phyloP scores from a whole-genome alignment of 495 filamentous ascomycete genomes.

The Haplographium delicatum region DNA sequence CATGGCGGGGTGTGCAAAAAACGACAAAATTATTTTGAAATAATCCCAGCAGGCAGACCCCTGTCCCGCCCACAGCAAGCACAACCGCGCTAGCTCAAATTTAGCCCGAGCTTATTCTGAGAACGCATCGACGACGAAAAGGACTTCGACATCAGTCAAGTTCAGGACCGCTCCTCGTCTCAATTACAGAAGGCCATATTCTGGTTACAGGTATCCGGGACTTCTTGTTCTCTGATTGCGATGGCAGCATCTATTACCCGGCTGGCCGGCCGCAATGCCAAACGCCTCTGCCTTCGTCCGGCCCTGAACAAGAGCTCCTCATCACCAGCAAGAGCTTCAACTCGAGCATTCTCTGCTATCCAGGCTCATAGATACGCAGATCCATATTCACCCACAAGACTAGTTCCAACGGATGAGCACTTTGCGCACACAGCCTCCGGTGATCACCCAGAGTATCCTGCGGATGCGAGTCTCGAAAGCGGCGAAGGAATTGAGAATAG shows the following conservation, averaged over 20 bases:
- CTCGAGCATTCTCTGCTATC: conserved; percentile 65
- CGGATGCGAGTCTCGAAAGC: conserved; percentile 43
- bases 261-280: conserved; percentile 51
- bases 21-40: conserved; percentile 6
- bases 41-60: no score
- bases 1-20: conserved; percentile 14
- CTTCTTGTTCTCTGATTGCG: conserved; percentile 13
- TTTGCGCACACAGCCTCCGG: conserved; percentile 47
- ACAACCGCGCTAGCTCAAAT: neutral
- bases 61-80: no score
- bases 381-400: conserved; percentile 58
- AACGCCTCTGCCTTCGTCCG: conserved; percentile 42
- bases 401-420: conserved; percentile 62
- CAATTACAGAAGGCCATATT: conserved; percentile 15
- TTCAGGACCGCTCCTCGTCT: conserved; percentile 3
- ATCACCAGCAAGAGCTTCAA: conserved; percentile 19
- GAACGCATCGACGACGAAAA: conserved; percentile 13
- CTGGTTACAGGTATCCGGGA: conserved; percentile 14
- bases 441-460: conserved; percentile 37
- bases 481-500: conserved; percentile 50
- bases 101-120: conserved; percentile 1
- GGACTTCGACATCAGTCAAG: neutral
- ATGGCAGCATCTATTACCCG: conserved; percentile 43
- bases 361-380: conserved; percentile 54
- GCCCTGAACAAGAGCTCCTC: conserved; percentile 21